A percentile compares a stretch with the other conserved stretches of the same genome.
Conservation (phyloP, 495 filamentous ascomycete species). For the Glutinoglossum americanum region DNA sequence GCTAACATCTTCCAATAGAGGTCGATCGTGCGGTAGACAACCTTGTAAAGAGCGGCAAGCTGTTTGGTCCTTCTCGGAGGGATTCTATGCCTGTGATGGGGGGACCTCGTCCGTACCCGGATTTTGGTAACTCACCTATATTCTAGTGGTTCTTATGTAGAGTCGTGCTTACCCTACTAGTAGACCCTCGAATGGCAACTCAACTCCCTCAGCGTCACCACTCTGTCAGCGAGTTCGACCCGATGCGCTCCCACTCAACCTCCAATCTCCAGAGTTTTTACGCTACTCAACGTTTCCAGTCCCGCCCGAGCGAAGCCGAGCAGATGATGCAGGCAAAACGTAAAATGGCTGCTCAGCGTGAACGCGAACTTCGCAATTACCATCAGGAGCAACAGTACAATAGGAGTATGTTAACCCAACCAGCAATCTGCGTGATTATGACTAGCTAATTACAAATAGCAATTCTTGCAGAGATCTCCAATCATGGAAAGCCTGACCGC, state of each 20-base stretch:
- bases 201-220: conserved; percentile 42
- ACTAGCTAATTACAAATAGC: conserved; percentile 32
- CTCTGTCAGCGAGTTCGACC: conserved; percentile 74
- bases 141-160: background rate
- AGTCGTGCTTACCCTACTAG: background rate
- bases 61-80: conserved; percentile 59
- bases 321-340: conserved; percentile 98
- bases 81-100: conserved; percentile 63
- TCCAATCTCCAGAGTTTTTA: conserved; percentile 86
- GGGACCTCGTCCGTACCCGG: conserved; percentile 35
- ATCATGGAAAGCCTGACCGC: conserved; percentile 65
- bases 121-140: conserved; percentile 21
- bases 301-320: conserved; percentile 85
- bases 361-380: conserved; percentile 97
- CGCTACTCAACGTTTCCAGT: conserved; percentile 77
- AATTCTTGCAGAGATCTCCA: conserved; percentile 62
- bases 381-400: conserved; percentile 99
- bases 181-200: conserved; percentile 11
- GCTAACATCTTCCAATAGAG: conserved; percentile 32
- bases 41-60: conserved; percentile 84
- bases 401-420: conserved; percentile 46
- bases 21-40: conserved; percentile 93
- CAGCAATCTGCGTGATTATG: conserved; percentile 10
- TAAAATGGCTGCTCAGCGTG: conserved; percentile 93
- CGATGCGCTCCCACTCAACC: conserved; percentile 44